phyloP scores from a whole-genome alignment of 2,329 filamentous ascomycete genomes.

The Botrytis tulipae region DNA sequence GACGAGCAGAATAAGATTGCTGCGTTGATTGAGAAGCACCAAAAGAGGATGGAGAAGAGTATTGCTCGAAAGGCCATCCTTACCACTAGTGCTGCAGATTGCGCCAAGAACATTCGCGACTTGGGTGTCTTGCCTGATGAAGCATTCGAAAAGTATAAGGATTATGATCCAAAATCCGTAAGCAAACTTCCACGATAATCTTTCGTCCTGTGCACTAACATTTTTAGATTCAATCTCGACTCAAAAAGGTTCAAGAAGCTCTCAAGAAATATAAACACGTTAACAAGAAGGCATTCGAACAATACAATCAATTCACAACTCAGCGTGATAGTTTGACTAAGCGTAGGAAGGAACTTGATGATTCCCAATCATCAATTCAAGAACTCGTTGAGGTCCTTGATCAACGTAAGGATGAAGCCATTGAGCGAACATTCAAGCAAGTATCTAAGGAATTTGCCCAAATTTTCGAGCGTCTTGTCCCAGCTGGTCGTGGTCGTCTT shows the following conservation, averaged over 20 bases:
- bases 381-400: slow-evolving; percentile 91
- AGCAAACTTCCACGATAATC: slow-evolving; percentile 35
- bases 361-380: slow-evolving; percentile 82
- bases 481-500: slow-evolving; percentile 84
- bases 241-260: slow-evolving; percentile 88
- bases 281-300: slow-evolving; percentile 99
- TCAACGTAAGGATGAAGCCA: slow-evolving; percentile 94
- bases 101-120: slow-evolving; percentile 84
- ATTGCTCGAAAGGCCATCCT: slow-evolving; percentile 83
- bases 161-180: slow-evolving; percentile 75
- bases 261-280: slow-evolving; percentile 97
- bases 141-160: slow-evolving; percentile 86
- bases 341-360: slow-evolving; percentile 82
- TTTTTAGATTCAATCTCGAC: slow-evolving; percentile 45
- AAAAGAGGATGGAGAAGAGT: slow-evolving; percentile 88
- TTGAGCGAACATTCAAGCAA: slow-evolving; percentile 97
- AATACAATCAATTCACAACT: slow-evolving; percentile 95
- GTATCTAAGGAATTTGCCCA: slow-evolving; percentile 89
- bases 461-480: slow-evolving; percentile 93
- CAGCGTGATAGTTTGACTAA: slow-evolving; percentile 85
- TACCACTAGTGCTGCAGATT: slow-evolving; percentile 73
- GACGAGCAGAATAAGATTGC: slow-evolving; percentile 73
- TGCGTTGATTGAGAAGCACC: slow-evolving; percentile 75
- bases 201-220: slow-evolving; percentile 15
- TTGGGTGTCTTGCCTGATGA: slow-evolving; percentile 92